These are phyloP conservation scores for Lactifluus rugatus DNA, from an alignment of 768 basidiomycete species.

Conservation along the genomic window DNA sequence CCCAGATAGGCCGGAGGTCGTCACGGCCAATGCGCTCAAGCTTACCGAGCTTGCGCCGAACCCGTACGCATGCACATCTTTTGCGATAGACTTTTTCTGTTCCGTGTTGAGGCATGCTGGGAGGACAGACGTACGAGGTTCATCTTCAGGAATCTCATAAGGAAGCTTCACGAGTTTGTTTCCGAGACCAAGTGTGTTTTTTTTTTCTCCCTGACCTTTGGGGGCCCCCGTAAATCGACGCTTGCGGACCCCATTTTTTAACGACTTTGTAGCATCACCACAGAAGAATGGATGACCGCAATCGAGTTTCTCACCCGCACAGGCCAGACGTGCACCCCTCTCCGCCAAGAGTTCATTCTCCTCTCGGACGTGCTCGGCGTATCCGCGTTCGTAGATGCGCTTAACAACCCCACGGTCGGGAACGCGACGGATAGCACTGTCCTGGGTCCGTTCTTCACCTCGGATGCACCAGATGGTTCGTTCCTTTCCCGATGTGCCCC, in stretches of 20 bases:
- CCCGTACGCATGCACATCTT: conserved; percentile 27
- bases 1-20: conserved; percentile 39
- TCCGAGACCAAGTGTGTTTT: conserved; percentile 49
- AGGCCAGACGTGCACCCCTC: conserved; percentile 62
- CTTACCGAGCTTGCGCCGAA: conserved; percentile 31
- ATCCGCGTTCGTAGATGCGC: conserved; percentile 62
- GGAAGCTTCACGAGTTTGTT: conserved; percentile 67
- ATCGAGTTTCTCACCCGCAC: conserved; percentile 69
- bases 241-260: no score
- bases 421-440: conserved; percentile 67
- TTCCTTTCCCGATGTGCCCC: not conserved
- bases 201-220: not conserved
- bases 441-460: conserved; percentile 75
- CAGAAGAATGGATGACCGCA: conserved; percentile 77
- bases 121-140: conserved; percentile 34
- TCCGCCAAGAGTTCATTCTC: conserved; percentile 67
- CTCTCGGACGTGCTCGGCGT: conserved; percentile 77
- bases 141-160: conserved; percentile 43
- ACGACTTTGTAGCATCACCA: conserved; percentile 49
- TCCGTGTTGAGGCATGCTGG: conserved; percentile 7
- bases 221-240: no score
- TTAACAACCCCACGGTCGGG: conserved; percentile 57
- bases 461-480: conserved; percentile 64
- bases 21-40: conserved; percentile 40
- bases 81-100: not conserved